Conservation (phyloP, 495 filamentous ascomycete species). For the Rusavskia elegans region DNA sequence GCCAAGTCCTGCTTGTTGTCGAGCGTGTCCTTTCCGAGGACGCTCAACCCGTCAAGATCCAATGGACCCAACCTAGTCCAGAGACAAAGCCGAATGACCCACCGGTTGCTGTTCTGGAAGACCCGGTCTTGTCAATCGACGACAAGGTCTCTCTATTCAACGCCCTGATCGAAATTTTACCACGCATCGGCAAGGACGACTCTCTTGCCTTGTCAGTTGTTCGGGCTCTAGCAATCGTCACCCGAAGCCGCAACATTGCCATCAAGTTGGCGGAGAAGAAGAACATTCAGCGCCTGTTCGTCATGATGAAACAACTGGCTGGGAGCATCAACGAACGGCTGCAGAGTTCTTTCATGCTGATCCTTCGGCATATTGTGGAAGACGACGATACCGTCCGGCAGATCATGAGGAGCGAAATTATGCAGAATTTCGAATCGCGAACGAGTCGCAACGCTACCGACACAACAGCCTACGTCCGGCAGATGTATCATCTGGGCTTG, state of each 20-base stretch:
- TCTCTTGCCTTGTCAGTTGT: constrained; percentile 68
- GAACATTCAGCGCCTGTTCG: constrained; percentile 76
- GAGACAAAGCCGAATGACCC: constrained; percentile 24
- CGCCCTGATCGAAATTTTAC: constrained; percentile 64
- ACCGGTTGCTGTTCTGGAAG: constrained; percentile 36
- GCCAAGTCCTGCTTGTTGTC: constrained; percentile 73
- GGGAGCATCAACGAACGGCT: constrained; percentile 59
- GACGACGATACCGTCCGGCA: constrained; percentile 82
- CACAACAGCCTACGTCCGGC: constrained; percentile 52
- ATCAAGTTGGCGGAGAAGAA: constrained; percentile 66
- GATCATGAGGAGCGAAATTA: constrained; percentile 86
- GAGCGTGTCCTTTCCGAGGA: constrained; percentile 84
- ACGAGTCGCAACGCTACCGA: constrained; percentile 45
- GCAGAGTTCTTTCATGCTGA: constrained; percentile 67
- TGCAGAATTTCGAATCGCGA: constrained; percentile 50
- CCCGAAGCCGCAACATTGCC: constrained; percentile 59
- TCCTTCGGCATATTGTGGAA: constrained; percentile 85
- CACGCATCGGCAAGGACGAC: constrained; percentile 73
- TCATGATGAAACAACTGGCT: constrained; percentile 85
- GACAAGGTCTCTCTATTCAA: constrained; percentile 56
- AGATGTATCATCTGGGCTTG: constrained; percentile 67
- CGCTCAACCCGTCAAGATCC: constrained; percentile 57
- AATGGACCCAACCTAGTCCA: constrained; percentile 46
- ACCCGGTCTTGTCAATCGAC: constrained; percentile 47
- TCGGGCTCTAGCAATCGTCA: constrained; percentile 81